Conservation (phyloP, 1,139 yeast genomes). For the Pichia sp. region DNA sequence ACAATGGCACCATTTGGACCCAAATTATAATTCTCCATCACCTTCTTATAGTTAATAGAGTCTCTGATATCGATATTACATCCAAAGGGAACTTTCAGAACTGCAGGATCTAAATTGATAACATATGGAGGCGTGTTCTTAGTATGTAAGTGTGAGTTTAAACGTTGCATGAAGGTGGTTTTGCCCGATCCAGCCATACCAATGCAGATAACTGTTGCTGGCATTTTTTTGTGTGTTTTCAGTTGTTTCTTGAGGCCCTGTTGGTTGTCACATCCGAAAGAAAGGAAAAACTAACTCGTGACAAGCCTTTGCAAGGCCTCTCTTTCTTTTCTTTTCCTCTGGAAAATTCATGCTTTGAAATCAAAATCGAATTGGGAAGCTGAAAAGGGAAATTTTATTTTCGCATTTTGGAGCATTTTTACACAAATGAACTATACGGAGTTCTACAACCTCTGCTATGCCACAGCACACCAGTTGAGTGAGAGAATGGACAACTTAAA, state of each 20-base stretch:
- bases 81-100: constrained; percentile 82
- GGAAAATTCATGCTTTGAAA: too few species aligned
- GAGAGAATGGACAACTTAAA: too few species aligned
- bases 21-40: constrained; percentile 83
- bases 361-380: too few species aligned
- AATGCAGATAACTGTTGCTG: constrained; percentile 71
- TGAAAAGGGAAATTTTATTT: too few species aligned
- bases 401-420: too few species aligned
- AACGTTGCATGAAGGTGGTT: constrained; percentile 94
- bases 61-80: constrained; percentile 96
- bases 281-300: too few species aligned
- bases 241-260: neutral
- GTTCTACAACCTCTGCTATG: too few species aligned
- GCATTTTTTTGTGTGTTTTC: constrained; percentile 17
- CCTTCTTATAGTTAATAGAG: constrained; percentile 91
- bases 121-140: constrained; percentile 74
- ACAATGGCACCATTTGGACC: constrained; percentile 99
- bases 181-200: constrained; percentile 99
- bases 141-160: constrained; percentile 80
- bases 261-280: neutral
- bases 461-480: too few species aligned
- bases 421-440: too few species aligned
- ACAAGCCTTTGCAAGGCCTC: too few species aligned
- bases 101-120: constrained; percentile 95
- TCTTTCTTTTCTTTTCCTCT: too few species aligned